Conservation (phyloP, 352 stramenopile species). For the Phytopythium montanum region DNA sequence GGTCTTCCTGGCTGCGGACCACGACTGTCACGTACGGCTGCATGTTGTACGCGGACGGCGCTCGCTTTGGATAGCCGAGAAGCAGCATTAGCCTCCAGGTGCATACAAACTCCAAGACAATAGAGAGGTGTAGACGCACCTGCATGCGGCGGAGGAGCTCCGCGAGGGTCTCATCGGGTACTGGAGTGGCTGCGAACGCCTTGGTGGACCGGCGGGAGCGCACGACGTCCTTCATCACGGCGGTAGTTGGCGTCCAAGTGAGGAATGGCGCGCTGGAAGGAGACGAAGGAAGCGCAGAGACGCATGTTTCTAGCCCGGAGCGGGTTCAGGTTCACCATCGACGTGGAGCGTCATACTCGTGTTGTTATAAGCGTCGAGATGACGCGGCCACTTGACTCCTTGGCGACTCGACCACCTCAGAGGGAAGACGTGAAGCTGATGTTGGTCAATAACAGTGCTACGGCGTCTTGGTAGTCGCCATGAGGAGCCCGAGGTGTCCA, state of each 20-base stretch:
- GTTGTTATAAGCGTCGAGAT: too few relatives aligned
- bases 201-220: constrained; percentile 19
- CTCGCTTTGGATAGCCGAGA: constrained; percentile 22
- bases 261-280: neutral
- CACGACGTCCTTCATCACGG: constrained; percentile 7
- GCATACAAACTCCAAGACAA: neutral
- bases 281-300: neutral
- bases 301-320: neutral
- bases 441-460: too few relatives aligned
- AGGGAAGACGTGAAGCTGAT: too few relatives aligned
- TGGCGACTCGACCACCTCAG: too few relatives aligned
- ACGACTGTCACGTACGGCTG: constrained; percentile 63
- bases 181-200: constrained; percentile 27
- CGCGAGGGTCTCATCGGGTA: constrained; percentile 47
- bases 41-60: constrained; percentile 67
- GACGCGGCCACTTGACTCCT: too few relatives aligned
- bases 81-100: neutral
- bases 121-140: constrained; percentile 11
- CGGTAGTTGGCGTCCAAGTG: neutral
- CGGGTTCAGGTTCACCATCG: too few relatives aligned
- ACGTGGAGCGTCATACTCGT: too few relatives aligned
- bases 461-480: too few relatives aligned
- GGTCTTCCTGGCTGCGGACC: constrained; percentile 45
- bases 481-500: too few relatives aligned
- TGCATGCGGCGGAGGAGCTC: constrained; percentile 64